A percentile compares a stretch with the other conserved stretches of the same genome.
Conservation (phyloP, 257 asterid species). For the Solanum etuberosum region DNA sequence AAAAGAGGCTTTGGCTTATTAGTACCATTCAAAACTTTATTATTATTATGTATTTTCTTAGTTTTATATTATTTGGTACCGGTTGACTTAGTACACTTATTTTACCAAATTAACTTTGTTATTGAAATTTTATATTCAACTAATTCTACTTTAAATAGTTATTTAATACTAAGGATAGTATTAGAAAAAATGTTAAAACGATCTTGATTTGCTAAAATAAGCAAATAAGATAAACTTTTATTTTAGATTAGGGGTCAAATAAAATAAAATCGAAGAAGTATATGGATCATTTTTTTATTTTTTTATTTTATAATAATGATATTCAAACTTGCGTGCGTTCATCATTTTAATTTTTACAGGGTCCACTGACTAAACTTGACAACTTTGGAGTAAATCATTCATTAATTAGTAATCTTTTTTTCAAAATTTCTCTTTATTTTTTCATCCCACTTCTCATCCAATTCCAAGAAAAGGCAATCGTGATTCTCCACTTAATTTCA, state of each 20-base stretch:
- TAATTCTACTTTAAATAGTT: no score
- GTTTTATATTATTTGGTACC: no score
- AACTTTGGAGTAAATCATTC: neutral
- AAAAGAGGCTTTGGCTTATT: no score
- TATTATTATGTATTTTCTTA: no score
- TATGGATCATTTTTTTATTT: neutral
- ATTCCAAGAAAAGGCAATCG: neutral
- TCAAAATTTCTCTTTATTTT: neutral
- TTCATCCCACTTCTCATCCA: neutral
- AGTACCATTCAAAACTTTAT: no score
- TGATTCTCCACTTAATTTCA: neutral
- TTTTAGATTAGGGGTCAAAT: neutral
- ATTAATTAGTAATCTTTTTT: neutral
- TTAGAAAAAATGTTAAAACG: no score
- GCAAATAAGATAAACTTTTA: no score
- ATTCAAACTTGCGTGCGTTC: neutral
- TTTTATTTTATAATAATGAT: neutral
- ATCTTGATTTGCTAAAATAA: neutral
- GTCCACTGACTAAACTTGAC: neutral
- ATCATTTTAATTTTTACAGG: no score
- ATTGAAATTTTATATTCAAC: no score
- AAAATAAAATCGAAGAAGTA: neutral
- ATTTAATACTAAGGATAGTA: neutral
- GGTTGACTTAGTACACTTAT: no score
- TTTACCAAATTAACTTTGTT: no score